A percentile compares a stretch with the other conserved stretches of the same genome.
Evolutionary conservation across 352 stramenopile genomes (phyloP).

Genomic region (Phytophthora cryptogea): DNA sequence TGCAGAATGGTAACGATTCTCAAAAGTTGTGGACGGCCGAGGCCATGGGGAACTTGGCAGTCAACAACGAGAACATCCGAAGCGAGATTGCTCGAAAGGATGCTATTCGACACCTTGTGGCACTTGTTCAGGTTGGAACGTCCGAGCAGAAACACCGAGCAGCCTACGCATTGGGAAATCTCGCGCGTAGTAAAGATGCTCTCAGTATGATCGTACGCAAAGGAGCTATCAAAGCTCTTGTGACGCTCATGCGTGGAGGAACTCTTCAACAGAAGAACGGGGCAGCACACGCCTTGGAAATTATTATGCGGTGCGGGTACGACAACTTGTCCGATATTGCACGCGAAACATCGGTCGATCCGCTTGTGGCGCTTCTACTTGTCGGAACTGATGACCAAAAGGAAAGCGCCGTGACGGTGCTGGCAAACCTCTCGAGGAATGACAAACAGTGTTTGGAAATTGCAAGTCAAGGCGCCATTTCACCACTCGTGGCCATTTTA

Average conservation of each 20-base stretch:
- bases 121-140: constrained; percentile 22
- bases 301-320: constrained; percentile 5
- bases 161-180: constrained; percentile 5
- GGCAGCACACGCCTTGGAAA: neutral
- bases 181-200: constrained; percentile 6
- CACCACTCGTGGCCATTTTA: neutral
- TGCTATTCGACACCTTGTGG: neutral
- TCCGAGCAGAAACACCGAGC: constrained; percentile 15
- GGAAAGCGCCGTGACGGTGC: neutral
- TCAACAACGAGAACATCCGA: constrained; percentile 3
- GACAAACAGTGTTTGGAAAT: constrained; percentile 1
- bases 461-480: neutral
- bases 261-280: neutral
- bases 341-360: neutral
- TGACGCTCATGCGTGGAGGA: constrained; percentile 1
- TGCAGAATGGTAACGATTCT: constrained; percentile 2
- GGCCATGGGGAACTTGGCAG: neutral
- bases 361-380: neutral
- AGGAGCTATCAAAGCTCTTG: constrained; percentile 4
- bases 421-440: neutral
- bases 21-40: constrained; percentile 5
- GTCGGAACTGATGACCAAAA: constrained; percentile 1
- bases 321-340: neutral
- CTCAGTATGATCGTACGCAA: constrained; percentile 9
- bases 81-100: neutral